A percentile compares a stretch with the other conserved stretches of the same genome.
phyloP scores from a whole-genome alignment of 2,329 filamentous ascomycete genomes.

The Venturiaceae sp. region DNA sequence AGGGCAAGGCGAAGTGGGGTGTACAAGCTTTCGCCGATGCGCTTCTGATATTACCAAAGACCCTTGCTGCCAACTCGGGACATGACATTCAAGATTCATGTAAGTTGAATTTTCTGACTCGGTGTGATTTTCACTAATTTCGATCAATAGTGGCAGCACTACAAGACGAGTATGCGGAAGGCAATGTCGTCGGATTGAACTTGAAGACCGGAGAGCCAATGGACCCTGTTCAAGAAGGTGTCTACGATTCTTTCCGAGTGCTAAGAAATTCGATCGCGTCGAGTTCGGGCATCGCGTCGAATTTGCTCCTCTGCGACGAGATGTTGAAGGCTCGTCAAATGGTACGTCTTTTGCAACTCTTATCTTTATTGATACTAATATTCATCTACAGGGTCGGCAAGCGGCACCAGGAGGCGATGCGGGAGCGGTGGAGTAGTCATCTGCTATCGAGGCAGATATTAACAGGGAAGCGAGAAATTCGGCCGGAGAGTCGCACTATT shows the following conservation, averaged over 20 bases:
- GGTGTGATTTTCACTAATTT: slow-evolving; percentile 13
- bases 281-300: slow-evolving; percentile 88
- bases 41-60: slow-evolving; percentile 92
- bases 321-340: slow-evolving; percentile 97
- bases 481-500: background rate
- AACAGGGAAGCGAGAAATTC: background rate
- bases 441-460: too few species aligned
- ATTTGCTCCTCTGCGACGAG: slow-evolving; percentile 91
- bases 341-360: slow-evolving; percentile 30
- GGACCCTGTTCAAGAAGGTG: slow-evolving; percentile 86
- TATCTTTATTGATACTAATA: background rate
- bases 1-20: slow-evolving; percentile 96
- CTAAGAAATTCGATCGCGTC: slow-evolving; percentile 89
- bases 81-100: slow-evolving; percentile 93
- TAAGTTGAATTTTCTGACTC: slow-evolving; percentile 40
- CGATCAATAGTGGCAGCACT: slow-evolving; percentile 60
- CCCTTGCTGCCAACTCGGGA: slow-evolving; percentile 87
- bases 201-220: slow-evolving; percentile 82
- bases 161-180: slow-evolving; percentile 77
- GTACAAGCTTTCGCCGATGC: slow-evolving; percentile 93
- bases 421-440: background rate
- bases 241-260: slow-evolving; percentile 95
- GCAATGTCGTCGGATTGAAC: slow-evolving; percentile 78
- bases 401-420: background rate
- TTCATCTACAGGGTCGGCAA: background rate